A percentile compares a stretch with the other conserved stretches of the same genome.
These are phyloP conservation scores for Podospora comata DNA, from an alignment of 495 filamentous ascomycete species.

Conservation along the genomic window DNA sequence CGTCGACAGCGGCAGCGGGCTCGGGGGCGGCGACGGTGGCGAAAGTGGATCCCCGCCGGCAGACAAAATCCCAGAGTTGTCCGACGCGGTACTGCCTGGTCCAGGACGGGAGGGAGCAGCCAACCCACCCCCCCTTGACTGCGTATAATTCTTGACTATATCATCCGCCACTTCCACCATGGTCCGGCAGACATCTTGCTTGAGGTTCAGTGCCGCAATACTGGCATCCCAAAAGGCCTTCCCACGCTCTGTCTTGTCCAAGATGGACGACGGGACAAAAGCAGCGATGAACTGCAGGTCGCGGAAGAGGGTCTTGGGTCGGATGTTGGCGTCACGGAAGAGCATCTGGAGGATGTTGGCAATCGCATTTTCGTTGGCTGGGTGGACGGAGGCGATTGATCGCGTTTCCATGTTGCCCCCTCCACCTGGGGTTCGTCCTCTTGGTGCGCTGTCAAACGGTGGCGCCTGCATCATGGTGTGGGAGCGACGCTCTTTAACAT, in stretches of 20 bases:
- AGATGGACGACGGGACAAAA: constrained; percentile 74
- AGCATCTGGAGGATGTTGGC: constrained; percentile 75
- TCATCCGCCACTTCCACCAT: constrained; percentile 89
- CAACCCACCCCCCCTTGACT: constrained; percentile 34
- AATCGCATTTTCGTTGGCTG: constrained; percentile 66
- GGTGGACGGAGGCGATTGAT: constrained; percentile 42
- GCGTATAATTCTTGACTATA: constrained; percentile 58
- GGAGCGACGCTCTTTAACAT: constrained; percentile 64
- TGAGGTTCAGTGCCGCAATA: constrained; percentile 80
- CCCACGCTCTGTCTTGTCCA: constrained; percentile 82
- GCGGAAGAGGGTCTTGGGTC: constrained; percentile 88
- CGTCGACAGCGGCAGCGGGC: constrained; percentile 43
- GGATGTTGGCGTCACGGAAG: constrained; percentile 70
- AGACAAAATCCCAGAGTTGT: constrained; percentile 17
- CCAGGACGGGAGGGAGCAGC: constrained; percentile 21
- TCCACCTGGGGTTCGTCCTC: constrained; percentile 27
- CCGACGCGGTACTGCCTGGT: constrained; percentile 29
- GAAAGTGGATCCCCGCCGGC: constrained; percentile 23
- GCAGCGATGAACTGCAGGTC: constrained; percentile 94
- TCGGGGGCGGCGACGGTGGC: constrained; percentile 29
- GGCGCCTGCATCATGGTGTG: constrained; percentile 47
- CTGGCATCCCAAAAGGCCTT: constrained; percentile 95
- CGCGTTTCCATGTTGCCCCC: constrained; percentile 38
- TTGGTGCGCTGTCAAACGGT: constrained; percentile 26
- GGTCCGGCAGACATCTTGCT: constrained; percentile 81